Percentiles rank a stretch among this genome's conserved stretches.
Evolutionary conservation across 2,329 filamentous ascomycete species (phyloP).

Genomic region (Pseudogymnoascus sp.): DNA sequence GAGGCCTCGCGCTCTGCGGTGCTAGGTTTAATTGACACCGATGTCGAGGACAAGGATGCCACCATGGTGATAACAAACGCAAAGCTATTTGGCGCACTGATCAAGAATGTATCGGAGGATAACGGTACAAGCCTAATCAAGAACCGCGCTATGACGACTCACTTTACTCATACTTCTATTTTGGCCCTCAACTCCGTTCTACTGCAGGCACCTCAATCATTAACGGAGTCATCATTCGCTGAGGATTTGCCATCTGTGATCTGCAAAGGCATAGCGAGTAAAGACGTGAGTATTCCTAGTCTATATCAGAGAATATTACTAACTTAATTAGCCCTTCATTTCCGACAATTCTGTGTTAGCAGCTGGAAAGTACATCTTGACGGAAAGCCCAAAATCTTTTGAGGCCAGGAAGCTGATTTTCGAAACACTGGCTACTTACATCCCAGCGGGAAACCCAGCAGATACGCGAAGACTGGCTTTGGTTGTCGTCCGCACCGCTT

Average conservation of each 20-base stretch:
- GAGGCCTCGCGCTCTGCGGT: slow-evolving; percentile 82
- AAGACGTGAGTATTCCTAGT: slow-evolving; percentile 50
- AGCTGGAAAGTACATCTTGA: slow-evolving; percentile 80
- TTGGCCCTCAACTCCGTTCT: slow-evolving; percentile 84
- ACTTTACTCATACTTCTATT: slow-evolving; percentile 70
- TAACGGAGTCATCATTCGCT: slow-evolving; percentile 56
- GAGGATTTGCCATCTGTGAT: slow-evolving; percentile 72
- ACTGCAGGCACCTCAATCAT: slow-evolving; percentile 63
- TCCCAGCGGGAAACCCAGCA: slow-evolving; percentile 67
- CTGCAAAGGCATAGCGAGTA: slow-evolving; percentile 68
- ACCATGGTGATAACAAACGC: slow-evolving; percentile 84
- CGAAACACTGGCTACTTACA: slow-evolving; percentile 63
- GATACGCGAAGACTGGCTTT: slow-evolving; percentile 81
- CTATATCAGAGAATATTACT: slow-evolving; percentile 18
- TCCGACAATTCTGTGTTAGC: slow-evolving; percentile 83
- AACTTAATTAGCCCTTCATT: slow-evolving; percentile 56
- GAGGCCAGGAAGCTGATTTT: slow-evolving; percentile 74
- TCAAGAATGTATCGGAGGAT: slow-evolving; percentile 74
- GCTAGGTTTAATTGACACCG: slow-evolving; percentile 77
- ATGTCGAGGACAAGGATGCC: slow-evolving; percentile 64
- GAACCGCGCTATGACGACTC: slow-evolving; percentile 68
- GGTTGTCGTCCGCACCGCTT: slow-evolving; percentile 79
- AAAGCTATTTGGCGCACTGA: slow-evolving; percentile 77
- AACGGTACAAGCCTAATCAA: slow-evolving; percentile 51
- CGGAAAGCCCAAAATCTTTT: slow-evolving; percentile 57